phyloP scores from a whole-genome alignment of 129 eudicot species.

The Oenanthe sinensis region DNA sequence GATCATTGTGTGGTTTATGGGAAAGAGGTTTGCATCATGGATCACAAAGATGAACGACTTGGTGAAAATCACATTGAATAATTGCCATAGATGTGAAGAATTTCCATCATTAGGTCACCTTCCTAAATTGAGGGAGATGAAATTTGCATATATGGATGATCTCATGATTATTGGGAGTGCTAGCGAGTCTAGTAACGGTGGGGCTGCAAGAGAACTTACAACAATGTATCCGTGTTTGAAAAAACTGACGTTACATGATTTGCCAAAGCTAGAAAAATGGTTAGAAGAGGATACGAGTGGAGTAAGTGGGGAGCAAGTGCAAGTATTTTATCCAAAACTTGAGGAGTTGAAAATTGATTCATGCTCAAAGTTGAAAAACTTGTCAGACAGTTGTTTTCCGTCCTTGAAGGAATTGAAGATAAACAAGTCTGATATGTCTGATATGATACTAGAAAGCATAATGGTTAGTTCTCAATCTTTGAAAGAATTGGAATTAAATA shows the following conservation, averaged over 20 bases:
- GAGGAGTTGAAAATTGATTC: not conserved
- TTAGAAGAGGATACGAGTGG: not conserved
- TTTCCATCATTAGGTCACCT: no score
- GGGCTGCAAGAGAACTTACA: not conserved
- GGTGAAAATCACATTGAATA: no score
- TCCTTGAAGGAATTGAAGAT: not conserved
- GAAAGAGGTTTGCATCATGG: no score
- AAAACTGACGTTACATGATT: not conserved
- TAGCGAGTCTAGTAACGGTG: no score
- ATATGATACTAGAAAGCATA: not conserved
- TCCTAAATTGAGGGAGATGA: not conserved
- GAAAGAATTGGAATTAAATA: not conserved
- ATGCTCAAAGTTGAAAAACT: not conserved
- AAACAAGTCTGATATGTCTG: no score
- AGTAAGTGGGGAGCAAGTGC: not conserved
- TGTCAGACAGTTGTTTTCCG: not conserved
- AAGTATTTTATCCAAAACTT: conserved; percentile 12
- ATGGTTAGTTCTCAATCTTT: not conserved
- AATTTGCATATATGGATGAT: not conserved
- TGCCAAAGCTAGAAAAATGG: conserved; percentile 17
- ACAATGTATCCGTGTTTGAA: not conserved
- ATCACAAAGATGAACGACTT: no score
- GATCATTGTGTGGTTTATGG: no score
- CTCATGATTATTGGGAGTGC: conserved; percentile 1
- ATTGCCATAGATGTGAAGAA: no score